Evolutionary conservation across 2,329 filamentous ascomycete genomes (phyloP).

Genomic region (Aureobasidium pullulans): DNA sequence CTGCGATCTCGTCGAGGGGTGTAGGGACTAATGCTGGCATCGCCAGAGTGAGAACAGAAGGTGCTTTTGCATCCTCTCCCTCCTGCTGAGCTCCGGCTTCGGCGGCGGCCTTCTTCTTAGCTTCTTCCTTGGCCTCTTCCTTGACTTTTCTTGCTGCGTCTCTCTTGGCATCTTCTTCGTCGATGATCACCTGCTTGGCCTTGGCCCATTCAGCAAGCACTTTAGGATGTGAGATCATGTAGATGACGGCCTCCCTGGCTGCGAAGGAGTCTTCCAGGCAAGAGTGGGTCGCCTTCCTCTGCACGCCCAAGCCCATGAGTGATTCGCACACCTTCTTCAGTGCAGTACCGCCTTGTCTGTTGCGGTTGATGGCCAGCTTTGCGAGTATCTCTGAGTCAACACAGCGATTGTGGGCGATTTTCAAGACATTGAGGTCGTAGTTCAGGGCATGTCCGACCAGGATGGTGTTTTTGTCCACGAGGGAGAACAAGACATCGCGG

Average conservation of each 20-base stretch:
- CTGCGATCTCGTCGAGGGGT: not conserved
- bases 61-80: not conserved
- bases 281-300: not conserved
- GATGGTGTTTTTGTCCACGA: slow-evolving; percentile 1
- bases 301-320: not conserved
- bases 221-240: not conserved
- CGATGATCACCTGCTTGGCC: not conserved
- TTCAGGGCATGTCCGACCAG: slow-evolving; percentile 6
- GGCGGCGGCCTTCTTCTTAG: not conserved
- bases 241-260: slow-evolving; percentile 2
- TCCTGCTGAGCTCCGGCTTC: not conserved
- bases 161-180: not conserved
- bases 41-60: not conserved
- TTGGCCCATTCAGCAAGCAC: not conserved
- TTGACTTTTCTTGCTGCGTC: not conserved
- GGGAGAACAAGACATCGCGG: not conserved
- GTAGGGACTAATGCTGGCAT: not conserved
- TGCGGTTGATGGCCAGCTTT: not conserved
- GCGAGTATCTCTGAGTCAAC: slow-evolving; percentile 1
- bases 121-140: not conserved
- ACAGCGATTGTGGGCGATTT: not conserved
- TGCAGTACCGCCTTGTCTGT: not conserved
- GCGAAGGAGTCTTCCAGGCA: slow-evolving; percentile 6
- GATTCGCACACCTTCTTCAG: not conserved
- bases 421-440: slow-evolving; percentile 4